Base-by-base conservation (phyloP, 108 stramenopile genomes). In the Cylindrotheca closterium region DNA sequence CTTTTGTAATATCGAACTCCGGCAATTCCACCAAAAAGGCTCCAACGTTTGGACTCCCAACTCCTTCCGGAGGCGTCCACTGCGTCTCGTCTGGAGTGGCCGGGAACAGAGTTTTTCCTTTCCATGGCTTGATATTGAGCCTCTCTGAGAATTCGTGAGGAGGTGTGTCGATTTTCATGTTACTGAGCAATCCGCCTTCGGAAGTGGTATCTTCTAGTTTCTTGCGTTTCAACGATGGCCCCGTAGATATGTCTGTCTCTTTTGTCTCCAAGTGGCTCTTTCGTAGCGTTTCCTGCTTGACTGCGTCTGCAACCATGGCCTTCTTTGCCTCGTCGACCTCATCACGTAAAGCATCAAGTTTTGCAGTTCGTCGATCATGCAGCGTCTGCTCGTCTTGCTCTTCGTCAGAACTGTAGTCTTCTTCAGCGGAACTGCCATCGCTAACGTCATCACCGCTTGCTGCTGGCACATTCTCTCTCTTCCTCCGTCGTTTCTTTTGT, bases 101-200 rank as follows among this genome's bases (percentile, higher is more conserved):
- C 30, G 85, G 83, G 48, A 83, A 86, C 21, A 89, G 48, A n/a
- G 81, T 47, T 18, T 74, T 61, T 0, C 87, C 87, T 21, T 77
- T 70, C 57, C 60, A 61, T 12, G 63, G 22, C 23, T 62, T 65
- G 47, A 89, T 64, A 10, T 51, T 74, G 34, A 89, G 61, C 19
- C 71, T 77, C 55, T 86, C 75, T 4, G 87, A 88, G 53, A 93
- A 93, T 24, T 93, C 92, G 62, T 93, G 89, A 21, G 83, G 77
- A 18, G 92, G 92, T 18, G 92, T 93, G 18, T 74, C 33, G 1
- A 60, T 66, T 8, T 51, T 58, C 47, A 55, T 75, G 29, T 90
- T 68, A 62, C 86, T 89, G 46, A 93, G 81, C 12, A 93, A 82
- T n/a, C 74, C 73, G 52, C 58, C 50, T 3, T 49, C 71, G 49